A percentile compares a stretch with the other conserved stretches of the same genome.
These are phyloP conservation scores for Paspalum notatum DNA, from an alignment of 176 grass and related monocot genomes.

Conservation along the genomic window DNA sequence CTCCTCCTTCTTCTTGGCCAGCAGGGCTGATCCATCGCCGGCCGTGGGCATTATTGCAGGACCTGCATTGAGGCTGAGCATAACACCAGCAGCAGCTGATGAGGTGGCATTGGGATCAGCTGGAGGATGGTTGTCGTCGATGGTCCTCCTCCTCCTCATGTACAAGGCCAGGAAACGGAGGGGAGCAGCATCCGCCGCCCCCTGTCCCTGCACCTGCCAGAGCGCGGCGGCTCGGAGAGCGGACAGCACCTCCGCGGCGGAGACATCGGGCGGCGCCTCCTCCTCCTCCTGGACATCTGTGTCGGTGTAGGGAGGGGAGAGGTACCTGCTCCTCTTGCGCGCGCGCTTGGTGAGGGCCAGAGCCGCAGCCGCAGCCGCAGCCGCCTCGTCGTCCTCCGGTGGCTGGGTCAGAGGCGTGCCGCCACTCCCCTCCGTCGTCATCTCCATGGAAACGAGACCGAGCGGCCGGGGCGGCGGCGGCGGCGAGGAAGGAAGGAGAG, in stretches of 20 bases:
- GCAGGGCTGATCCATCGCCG: not conserved
- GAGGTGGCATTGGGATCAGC: not conserved
- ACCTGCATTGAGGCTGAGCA: not conserved
- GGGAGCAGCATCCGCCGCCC: slow-evolving; percentile 21
- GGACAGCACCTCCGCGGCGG: slow-evolving; percentile 29
- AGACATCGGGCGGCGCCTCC: slow-evolving; percentile 9
- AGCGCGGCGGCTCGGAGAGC: slow-evolving; percentile 31
- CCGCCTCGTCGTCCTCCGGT: not conserved
- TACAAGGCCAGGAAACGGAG: slow-evolving; percentile 32
- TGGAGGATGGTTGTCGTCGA: too few species aligned
- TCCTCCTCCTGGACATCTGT: not conserved
- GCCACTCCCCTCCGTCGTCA: not conserved
- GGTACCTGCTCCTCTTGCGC: slow-evolving; percentile 89
- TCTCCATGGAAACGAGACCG: not conserved
- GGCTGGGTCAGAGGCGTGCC: not conserved
- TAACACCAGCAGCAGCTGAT: not conserved
- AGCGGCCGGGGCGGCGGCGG: not conserved
- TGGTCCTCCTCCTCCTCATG: not conserved
- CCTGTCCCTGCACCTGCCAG: too few species aligned
- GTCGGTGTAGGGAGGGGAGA: slow-evolving; percentile 63
- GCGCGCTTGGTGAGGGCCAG: slow-evolving; percentile 42
- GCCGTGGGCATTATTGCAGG: not conserved
- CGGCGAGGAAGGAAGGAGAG: not conserved
- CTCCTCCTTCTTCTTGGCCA: not conserved
- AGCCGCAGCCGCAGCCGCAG: not conserved